Evolutionary conservation across 192 early-diverging fungal genomes (phyloP), one percentile per base, ranked within the genome.

Genomic region (Phycomyces nitens): DNA sequence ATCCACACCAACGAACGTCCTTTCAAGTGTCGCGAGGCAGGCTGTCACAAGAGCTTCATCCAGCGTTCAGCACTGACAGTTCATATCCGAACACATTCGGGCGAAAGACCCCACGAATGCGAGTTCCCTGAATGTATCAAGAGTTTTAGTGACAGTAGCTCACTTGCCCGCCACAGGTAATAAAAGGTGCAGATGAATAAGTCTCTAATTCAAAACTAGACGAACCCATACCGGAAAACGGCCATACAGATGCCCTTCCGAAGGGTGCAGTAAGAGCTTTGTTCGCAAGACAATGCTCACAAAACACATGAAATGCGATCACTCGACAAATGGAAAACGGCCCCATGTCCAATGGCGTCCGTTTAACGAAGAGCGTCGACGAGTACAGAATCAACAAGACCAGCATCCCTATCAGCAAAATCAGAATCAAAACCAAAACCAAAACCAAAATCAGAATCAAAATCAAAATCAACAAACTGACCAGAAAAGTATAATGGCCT

Each of bases 1-100:
- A 89, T 92, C 64, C 90, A 92, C 67, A 89, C 85, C 39, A 87
- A 88, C 58, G 88, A 90, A 59, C 75, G 82, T 65, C 88, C 90
- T 5, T 92, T 85, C 68, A 65, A 70, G 41, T 92, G 90, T 64
- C 61, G 47, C 20, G 77, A 84, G 58, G 52, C 62, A 22, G 81
- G 72, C 47, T 92, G 91, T 64, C 81, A 78, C 68, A 92, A 92
- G 78, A 76, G 86, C 29, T 92, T 92, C 62, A 90, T 92, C 68
- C 88, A 77, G 79, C 81, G 87, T 44, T 89, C 87, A 9, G 90
- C 90, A 51, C 74, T 92, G 51, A 89, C 86, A 0, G 88, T 92
- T 29, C 90, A 92, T 74, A 76, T 81, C 56, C 87, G 90, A 58
- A 88, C 85, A 0, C 88, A 90, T 66, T 80, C 88, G 10, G 88